Conservation (phyloP, 2,329 filamentous ascomycete genomes). For the Apiospora hydei region DNA sequence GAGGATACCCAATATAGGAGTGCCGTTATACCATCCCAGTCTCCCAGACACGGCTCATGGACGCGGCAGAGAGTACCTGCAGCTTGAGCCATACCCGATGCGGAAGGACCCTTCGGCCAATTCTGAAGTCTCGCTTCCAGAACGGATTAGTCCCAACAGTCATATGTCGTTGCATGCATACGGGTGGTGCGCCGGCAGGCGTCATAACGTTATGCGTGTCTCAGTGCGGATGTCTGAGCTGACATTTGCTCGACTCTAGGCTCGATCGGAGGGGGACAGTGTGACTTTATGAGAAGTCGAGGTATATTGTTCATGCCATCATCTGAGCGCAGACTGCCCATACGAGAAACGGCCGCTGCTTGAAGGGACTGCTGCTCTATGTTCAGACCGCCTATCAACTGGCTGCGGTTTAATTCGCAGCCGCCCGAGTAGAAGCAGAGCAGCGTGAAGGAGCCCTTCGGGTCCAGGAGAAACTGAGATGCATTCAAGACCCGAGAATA, state of each 20-base stretch:
- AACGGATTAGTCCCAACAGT: neutral
- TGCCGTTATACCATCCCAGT: conserved; percentile 18
- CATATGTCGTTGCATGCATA: conserved; percentile 2
- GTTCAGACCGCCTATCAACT: neutral
- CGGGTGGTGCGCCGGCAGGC: neutral
- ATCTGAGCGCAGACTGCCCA: neutral
- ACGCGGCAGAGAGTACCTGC: conserved; percentile 22
- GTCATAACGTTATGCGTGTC: conserved; percentile 8
- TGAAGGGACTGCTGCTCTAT: neutral
- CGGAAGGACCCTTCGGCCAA: conserved; percentile 10
- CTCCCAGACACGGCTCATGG: conserved; percentile 17
- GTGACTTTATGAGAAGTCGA: conserved; percentile 2
- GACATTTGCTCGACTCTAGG: neutral
- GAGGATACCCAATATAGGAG: conserved; percentile 1
- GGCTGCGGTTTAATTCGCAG: neutral
- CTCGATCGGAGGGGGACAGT: neutral
- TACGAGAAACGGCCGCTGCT: neutral
- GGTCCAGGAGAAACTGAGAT: neutral
- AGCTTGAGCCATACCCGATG: conserved; percentile 22
- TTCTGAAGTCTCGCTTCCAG: conserved; percentile 18
- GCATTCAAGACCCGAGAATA: neutral
- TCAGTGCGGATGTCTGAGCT: conserved; percentile 1
- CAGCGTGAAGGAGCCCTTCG: neutral
- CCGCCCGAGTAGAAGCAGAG: neutral
- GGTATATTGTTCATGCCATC: neutral